A percentile compares a stretch with the other conserved stretches of the same genome.
Evolutionary conservation across 2,329 filamentous ascomycete species (phyloP).

Genomic region (Stagonosporopsis cucurbitacearum): DNA sequence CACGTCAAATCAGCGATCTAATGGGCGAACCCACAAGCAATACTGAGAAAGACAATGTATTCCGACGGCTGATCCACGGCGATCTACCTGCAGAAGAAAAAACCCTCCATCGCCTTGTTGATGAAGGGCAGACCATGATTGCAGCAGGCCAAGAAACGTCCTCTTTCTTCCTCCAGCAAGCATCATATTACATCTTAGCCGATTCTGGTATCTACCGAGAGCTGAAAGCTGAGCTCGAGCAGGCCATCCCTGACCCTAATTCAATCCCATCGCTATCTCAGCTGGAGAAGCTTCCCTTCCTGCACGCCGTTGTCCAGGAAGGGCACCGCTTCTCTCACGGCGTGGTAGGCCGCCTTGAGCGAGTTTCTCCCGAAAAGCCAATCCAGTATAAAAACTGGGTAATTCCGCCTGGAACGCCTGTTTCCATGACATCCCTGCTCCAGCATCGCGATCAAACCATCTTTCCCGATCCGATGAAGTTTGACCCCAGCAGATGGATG

Average conservation of each 20-base stretch:
- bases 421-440: neutral
- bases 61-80: no score
- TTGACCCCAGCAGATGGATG: neutral
- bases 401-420: neutral
- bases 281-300: neutral
- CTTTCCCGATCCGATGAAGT: neutral
- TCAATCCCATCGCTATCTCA: neutral
- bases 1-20: no score
- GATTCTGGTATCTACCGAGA: neutral
- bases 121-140: neutral
- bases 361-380: neutral
- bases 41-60: no score
- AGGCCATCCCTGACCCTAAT: neutral
- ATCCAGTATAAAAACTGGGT: neutral
- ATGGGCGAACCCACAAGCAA: no score
- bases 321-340: neutral
- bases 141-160: neutral
- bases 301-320: neutral
- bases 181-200: neutral
- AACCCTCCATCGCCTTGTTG: neutral
- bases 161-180: neutral
- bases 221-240: neutral
- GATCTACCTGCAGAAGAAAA: no score
- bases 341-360: neutral
- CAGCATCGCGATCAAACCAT: neutral